These are phyloP conservation scores for Leucocoprinus leucothites DNA, from an alignment of 768 basidiomycete genomes.

Conservation along the genomic window DNA sequence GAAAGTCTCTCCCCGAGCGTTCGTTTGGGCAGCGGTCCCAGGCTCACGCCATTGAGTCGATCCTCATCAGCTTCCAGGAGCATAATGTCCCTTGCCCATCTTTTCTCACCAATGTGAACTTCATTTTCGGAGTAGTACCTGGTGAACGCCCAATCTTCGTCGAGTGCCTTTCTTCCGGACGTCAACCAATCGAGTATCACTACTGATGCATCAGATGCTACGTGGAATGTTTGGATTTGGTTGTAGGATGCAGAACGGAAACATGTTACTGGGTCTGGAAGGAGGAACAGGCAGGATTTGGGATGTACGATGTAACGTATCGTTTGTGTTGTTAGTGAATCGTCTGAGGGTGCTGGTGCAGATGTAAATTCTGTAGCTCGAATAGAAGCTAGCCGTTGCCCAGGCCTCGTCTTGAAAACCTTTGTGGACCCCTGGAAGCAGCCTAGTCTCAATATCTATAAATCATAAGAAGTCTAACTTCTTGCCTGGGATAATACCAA, in stretches of 20 bases:
- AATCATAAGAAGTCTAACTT: conserved; percentile 2
- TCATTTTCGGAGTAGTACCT: conserved; percentile 86
- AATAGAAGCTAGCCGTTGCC: conserved; percentile 51
- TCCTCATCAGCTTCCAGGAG: conserved; percentile 57
- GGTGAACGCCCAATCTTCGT: conserved; percentile 90
- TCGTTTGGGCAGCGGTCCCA: conserved; percentile 34
- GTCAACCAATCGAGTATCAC: conserved; percentile 91
- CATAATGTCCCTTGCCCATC: conserved; percentile 74
- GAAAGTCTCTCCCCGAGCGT: conserved; percentile 57
- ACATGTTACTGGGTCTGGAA: conserved; percentile 93
- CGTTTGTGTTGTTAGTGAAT: conserved; percentile 54
- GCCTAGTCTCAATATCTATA: background rate
- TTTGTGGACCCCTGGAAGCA: conserved; percentile 81
- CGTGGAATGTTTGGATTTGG: conserved; percentile 77
- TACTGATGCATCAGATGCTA: conserved; percentile 57
- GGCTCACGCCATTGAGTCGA: conserved; percentile 5
- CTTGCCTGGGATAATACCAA: conserved; percentile 83
- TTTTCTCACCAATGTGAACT: conserved; percentile 59
- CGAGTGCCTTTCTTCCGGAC: conserved; percentile 76
- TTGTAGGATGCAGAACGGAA: conserved; percentile 81
- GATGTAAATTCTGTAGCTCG: conserved; percentile 8
- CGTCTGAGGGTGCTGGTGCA: conserved; percentile 1
- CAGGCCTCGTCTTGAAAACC: conserved; percentile 80
- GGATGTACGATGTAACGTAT: conserved; percentile 54
- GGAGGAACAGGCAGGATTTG: conserved; percentile 63